These are phyloP conservation scores for Camelina neglecta DNA, from an alignment of 345 rosid genomes.

Conservation along the genomic window DNA sequence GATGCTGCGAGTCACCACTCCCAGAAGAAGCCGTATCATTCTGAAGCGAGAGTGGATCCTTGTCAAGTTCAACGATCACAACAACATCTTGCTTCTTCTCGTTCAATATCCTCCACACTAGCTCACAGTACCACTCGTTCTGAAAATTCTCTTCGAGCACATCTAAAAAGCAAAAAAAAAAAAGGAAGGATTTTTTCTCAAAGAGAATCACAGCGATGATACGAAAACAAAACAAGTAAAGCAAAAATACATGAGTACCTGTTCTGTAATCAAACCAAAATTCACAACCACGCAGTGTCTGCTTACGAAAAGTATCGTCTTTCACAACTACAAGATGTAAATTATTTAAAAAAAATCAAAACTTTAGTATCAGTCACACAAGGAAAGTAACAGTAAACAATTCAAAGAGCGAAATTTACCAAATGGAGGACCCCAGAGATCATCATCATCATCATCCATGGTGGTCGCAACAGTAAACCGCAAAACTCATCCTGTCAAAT, in stretches of 20 bases:
- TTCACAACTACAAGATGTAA: conserved; percentile 39
- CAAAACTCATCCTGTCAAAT: conserved; percentile 39
- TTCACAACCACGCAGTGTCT: conserved; percentile 48
- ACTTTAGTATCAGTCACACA: conserved; percentile 6
- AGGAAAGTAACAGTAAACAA: conserved; percentile 16
- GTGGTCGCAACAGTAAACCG: conserved; percentile 20
- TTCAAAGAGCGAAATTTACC: conserved; percentile 32
- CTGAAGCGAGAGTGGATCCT: conserved; percentile 47
- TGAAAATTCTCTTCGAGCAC: conserved; percentile 59
- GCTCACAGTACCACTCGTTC: conserved; percentile 62
- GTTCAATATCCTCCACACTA: conserved; percentile 58
- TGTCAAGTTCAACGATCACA: conserved; percentile 55
- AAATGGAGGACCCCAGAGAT: conserved; percentile 66
- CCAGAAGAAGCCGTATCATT: conserved; percentile 57
- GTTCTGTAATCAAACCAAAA: conserved; percentile 55
- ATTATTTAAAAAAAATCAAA: neutral
- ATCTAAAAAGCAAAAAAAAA: conserved; percentile 47
- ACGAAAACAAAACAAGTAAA: neutral
- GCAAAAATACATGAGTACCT: conserved; percentile 45
- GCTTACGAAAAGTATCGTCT: conserved; percentile 40
- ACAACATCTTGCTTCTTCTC: conserved; percentile 58
- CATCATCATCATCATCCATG: conserved; percentile 51
- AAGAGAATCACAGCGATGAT: neutral
- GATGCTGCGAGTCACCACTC: conserved; percentile 56
- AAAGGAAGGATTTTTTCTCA: neutral